A percentile compares a stretch with the other conserved stretches of the same genome.
These are phyloP conservation scores for Casuarina glauca DNA, from an alignment of 306 rosid species.

Conservation along the genomic window DNA sequence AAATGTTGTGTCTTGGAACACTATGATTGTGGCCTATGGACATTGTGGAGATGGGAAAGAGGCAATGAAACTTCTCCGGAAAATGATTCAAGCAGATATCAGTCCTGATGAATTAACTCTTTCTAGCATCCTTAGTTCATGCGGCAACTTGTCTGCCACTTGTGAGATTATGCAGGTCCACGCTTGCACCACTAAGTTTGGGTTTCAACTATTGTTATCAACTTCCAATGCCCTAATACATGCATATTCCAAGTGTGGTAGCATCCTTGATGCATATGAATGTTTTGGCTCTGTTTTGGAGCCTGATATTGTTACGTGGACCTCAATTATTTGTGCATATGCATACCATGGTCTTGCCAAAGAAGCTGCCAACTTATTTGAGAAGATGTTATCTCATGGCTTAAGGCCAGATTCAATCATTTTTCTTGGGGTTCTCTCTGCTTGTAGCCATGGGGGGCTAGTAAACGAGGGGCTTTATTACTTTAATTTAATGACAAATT, in stretches of 20 bases:
- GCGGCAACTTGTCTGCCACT: slow-evolving; percentile 50
- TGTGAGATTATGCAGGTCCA: slow-evolving; percentile 57
- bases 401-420: slow-evolving; percentile 54
- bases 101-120: slow-evolving; percentile 63
- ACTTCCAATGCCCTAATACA: slow-evolving; percentile 52
- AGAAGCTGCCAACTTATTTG: slow-evolving; percentile 56
- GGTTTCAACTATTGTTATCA: slow-evolving; percentile 54
- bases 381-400: slow-evolving; percentile 59
- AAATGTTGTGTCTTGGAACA: slow-evolving; percentile 72
- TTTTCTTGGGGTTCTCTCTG: slow-evolving; percentile 72
- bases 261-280: slow-evolving; percentile 39
- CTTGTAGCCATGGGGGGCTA: slow-evolving; percentile 70
- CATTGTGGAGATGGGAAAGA: slow-evolving; percentile 49
- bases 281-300: slow-evolving; percentile 52
- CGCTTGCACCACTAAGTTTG: slow-evolving; percentile 49
- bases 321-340: slow-evolving; percentile 65
- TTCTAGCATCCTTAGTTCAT: slow-evolving; percentile 63
- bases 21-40: slow-evolving; percentile 67
- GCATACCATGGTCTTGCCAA: slow-evolving; percentile 71
- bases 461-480: slow-evolving; percentile 54
- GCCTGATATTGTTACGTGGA: slow-evolving; percentile 72
- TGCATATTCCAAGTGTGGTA: slow-evolving; percentile 81
- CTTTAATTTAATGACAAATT: slow-evolving; percentile 54
- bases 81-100: slow-evolving; percentile 52
- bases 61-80: slow-evolving; percentile 52